Evolutionary conservation across 139 green algal species (phyloP), one percentile per base, ranked within the genome.

Genomic region (Closterium sp.): DNA sequence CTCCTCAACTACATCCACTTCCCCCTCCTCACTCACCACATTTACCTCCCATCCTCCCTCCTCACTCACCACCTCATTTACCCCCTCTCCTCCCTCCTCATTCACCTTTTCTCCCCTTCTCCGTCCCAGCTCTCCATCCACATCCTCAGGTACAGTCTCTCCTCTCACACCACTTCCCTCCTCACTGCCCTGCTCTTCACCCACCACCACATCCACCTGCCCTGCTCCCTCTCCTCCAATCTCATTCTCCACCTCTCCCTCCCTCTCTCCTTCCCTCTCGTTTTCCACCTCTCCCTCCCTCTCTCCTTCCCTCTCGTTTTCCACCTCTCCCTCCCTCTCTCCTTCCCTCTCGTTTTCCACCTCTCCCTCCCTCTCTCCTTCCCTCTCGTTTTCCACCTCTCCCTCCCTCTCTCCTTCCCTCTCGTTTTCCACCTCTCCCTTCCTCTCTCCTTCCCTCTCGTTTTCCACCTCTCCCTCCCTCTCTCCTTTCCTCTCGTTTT

Each of bases 361-460:
- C 88, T 91, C 88, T 43, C 81, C 31, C 83, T 91, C 1, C 92
- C 81, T n/a, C 88, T 91, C 83, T 84, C 88, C 89, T 4, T 90
- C 88, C 92, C 85, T 91, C 83, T 43, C 84, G 92, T 4, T 89
- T 66, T 90, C 81, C 89, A 19, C 9, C 84, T 35, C 33, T 35
- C 25, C 16, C 84, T 35, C 33, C 84, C 23, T 16, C 0, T 1
- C 84, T 87, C 3, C 31, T 33, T 76, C 86, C 31, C 6, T 84
- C 86, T 38, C 84, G 12, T 19, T 88, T 19, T 38, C 84, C 31
- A 16, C 3, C 86, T 76, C 86, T 89, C 86, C 31, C 86, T 76
- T 33, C 10, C 28, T 84, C 86, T 81, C 86, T 3, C 1, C 34
- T 33, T 31, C n/a, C 9, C 7, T 85, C 86, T 81, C 23, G 19